Percentiles rank a stretch among this genome's conserved stretches.
Conservation (phyloP, 257 asterid genomes). For the Oldenlandia corymbosa region DNA sequence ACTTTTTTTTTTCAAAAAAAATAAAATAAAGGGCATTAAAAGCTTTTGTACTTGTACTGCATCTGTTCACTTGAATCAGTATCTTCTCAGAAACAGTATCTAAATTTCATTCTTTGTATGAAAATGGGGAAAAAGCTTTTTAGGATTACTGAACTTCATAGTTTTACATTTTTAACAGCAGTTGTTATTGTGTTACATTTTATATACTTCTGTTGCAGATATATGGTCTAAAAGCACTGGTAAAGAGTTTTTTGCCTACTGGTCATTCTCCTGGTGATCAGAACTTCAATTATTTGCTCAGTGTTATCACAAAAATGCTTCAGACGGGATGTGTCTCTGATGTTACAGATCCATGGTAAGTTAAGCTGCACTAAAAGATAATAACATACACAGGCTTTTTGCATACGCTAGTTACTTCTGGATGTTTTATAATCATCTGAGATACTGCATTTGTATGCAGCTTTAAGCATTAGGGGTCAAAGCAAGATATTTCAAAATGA, state of each 20-base stretch:
- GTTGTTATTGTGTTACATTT: not conserved
- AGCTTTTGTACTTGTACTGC: not conserved
- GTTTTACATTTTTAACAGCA: too few relatives aligned
- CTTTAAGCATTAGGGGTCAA: not conserved
- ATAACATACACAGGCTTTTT: not conserved
- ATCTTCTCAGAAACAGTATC: not conserved
- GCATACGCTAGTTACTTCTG: not conserved
- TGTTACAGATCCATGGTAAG: conserved; percentile 49
- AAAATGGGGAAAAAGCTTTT: not conserved
- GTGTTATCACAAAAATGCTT: conserved; percentile 55
- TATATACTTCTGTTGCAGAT: conserved; percentile 41
- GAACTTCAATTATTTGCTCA: conserved; percentile 50
- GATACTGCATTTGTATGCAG: conserved; percentile 1
- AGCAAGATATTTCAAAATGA: not conserved
- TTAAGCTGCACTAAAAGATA: not conserved
- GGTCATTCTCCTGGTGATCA: conserved; percentile 33
- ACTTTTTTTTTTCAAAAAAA: not conserved
- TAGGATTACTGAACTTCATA: not conserved
- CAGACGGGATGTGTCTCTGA: conserved; percentile 42
- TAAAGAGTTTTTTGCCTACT: conserved; percentile 68
- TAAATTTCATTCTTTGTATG: not conserved
- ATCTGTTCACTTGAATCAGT: not conserved
- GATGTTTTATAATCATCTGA: not conserved
- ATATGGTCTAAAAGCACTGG: conserved; percentile 79
- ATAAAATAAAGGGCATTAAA: too few relatives aligned